A percentile compares a stretch with the other conserved stretches of the same genome.
Conservation (phyloP, 2,329 filamentous ascomycete genomes). For the Sporothrix brunneoviolacea region DNA sequence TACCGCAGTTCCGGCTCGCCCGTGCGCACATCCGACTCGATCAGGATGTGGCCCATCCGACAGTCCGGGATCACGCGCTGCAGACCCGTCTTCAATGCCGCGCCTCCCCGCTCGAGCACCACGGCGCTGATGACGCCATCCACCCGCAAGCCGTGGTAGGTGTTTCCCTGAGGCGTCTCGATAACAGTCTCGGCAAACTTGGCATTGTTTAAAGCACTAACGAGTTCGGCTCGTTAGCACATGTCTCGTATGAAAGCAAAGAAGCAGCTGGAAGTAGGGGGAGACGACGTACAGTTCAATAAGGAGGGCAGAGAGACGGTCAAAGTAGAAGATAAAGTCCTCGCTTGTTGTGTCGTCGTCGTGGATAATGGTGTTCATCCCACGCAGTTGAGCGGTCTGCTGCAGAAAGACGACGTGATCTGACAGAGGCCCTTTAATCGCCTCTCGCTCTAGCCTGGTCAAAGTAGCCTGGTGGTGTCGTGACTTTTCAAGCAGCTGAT, state of each 20-base stretch:
- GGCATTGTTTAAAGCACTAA: constrained; percentile 68
- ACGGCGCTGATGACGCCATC: constrained; percentile 77
- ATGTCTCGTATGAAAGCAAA: too few relatives aligned
- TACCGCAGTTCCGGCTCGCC: constrained; percentile 93
- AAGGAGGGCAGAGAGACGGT: constrained; percentile 76
- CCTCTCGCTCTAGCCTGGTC: constrained; percentile 64
- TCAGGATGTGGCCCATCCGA: constrained; percentile 78
- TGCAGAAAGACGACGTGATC: constrained; percentile 67
- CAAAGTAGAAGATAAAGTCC: constrained; percentile 97
- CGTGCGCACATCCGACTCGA: constrained; percentile 78
- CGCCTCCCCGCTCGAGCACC: constrained; percentile 80
- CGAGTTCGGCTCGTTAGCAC: background rate
- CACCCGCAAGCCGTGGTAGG: constrained; percentile 65
- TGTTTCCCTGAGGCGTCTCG: constrained; percentile 61
- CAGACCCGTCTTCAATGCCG: constrained; percentile 79
- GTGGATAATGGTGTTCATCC: constrained; percentile 87
- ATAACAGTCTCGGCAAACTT: constrained; percentile 59
- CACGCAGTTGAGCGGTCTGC: constrained; percentile 71
- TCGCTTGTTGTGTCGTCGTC: constrained; percentile 71
- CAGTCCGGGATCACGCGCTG: constrained; percentile 90
- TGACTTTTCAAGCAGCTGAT: constrained; percentile 81
- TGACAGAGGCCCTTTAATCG: constrained; percentile 65
- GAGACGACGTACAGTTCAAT: constrained; percentile 57
- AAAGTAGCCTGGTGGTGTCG: constrained; percentile 74
- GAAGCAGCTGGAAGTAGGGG: background rate